Percentiles rank a stretch among this genome's conserved stretches.
Evolutionary conservation across 2,329 filamentous ascomycete species (phyloP).

Genomic region (Colletotrichum echinochloae): DNA sequence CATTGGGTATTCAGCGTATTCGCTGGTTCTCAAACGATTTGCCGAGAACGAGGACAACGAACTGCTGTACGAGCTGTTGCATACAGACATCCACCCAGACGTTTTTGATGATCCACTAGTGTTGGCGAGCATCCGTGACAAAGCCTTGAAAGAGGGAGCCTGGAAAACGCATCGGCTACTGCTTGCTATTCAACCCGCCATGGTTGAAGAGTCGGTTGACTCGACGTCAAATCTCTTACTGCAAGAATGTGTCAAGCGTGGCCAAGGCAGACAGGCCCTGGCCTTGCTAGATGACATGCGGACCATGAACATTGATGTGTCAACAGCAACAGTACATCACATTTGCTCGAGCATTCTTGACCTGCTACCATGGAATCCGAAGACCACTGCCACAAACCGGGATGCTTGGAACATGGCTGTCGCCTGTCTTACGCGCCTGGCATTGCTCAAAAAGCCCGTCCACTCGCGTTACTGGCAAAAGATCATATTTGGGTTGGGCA

Average conservation of each 20-base stretch:
- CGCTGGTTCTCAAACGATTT: conserved; percentile 73
- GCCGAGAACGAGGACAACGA: conserved; percentile 66
- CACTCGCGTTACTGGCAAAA: conserved; percentile 56
- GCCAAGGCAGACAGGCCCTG: conserved; percentile 46
- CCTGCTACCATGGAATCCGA: conserved; percentile 19
- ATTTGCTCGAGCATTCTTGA: conserved; percentile 32
- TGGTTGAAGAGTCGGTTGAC: conserved; percentile 47
- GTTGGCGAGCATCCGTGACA: conserved; percentile 54
- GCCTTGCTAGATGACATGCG: conserved; percentile 55
- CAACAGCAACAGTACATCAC: conserved; percentile 25
- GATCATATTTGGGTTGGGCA: conserved; percentile 58
- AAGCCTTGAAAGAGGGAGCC: conserved; percentile 52
- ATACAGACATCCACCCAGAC: conserved; percentile 66
- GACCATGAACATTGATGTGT: conserved; percentile 48
- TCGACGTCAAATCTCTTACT: conserved; percentile 51
- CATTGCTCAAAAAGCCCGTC: conserved; percentile 43
- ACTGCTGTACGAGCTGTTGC: conserved; percentile 59
- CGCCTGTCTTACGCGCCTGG: conserved; percentile 24
- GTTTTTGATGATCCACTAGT: conserved; percentile 62
- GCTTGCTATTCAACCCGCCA: conserved; percentile 56
- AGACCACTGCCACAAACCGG: not conserved
- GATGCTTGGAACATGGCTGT: conserved; percentile 23
- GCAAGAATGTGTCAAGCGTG: conserved; percentile 45
- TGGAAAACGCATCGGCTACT: conserved; percentile 58
- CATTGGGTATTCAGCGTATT: conserved; percentile 73